Conservation (phyloP, 768 basidiomycete species). For the Chalciporus chontae region DNA sequence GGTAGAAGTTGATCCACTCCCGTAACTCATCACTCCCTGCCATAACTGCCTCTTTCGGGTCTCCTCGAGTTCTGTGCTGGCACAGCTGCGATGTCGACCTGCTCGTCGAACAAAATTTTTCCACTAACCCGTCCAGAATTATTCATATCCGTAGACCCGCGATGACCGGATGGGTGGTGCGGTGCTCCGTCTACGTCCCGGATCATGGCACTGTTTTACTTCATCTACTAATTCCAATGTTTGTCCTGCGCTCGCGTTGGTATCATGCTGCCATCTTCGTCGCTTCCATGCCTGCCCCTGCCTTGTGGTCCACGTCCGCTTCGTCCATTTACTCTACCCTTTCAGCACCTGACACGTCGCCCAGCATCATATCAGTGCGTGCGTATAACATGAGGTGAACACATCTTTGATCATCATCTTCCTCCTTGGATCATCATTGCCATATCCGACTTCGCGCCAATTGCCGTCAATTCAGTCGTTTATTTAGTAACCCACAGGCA, state of each 20-base stretch:
- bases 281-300: slow-evolving; percentile 23
- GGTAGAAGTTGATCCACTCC: too few relatives aligned
- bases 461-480: slow-evolving; percentile 28
- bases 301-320: slow-evolving; percentile 25
- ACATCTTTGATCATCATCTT: slow-evolving; percentile 27
- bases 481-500: slow-evolving; percentile 27
- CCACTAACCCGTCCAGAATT: slow-evolving; percentile 2
- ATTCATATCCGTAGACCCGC: slow-evolving; percentile 34
- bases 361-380: slow-evolving; percentile 28
- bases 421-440: slow-evolving; percentile 21
- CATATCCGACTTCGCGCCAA: slow-evolving; percentile 18
- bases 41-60: slow-evolving; percentile 15
- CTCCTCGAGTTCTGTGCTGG: not conserved
- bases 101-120: slow-evolving; percentile 21
- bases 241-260: slow-evolving; percentile 7
- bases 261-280: slow-evolving; percentile 16
- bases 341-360: slow-evolving; percentile 26
- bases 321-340: slow-evolving; percentile 20
- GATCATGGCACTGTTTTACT: slow-evolving; percentile 24
- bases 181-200: slow-evolving; percentile 24
- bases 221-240: slow-evolving; percentile 13
- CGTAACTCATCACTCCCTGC: not conserved
- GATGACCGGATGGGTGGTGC: slow-evolving; percentile 25
- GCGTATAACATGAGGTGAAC: slow-evolving; percentile 31
- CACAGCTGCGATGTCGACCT: not conserved